Conservation (phyloP, 208 protist genomes). For the Leishmania gerbilli region DNA sequence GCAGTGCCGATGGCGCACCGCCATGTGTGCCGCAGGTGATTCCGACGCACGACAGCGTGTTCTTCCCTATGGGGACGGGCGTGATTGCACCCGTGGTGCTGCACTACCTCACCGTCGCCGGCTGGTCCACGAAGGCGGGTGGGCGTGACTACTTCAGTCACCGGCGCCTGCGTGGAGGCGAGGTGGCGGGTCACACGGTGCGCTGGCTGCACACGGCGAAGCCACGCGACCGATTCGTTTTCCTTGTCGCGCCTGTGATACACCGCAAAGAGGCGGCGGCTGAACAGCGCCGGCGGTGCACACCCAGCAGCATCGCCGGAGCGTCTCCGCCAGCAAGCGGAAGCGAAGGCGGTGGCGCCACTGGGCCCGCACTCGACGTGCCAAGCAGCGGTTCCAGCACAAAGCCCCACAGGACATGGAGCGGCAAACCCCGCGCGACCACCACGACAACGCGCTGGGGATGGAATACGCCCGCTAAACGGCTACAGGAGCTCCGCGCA, state of each 20-base stretch:
- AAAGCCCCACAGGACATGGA: background rate
- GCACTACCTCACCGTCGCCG: constrained; percentile 66
- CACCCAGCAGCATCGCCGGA: background rate
- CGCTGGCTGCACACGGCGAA: constrained; percentile 65
- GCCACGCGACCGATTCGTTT: constrained; percentile 67
- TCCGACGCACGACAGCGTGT: constrained; percentile 57
- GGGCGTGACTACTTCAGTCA: constrained; percentile 76
- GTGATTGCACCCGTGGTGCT: constrained; percentile 54
- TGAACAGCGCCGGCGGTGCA: background rate
- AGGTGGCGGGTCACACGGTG: constrained; percentile 67
- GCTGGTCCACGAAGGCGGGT: constrained; percentile 57
- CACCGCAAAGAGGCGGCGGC: background rate
- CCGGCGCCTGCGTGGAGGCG: constrained; percentile 51
- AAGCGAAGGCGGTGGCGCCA: background rate
- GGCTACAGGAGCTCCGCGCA: constrained; percentile 4
- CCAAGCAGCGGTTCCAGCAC: background rate
- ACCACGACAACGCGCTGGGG: background rate
- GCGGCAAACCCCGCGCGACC: background rate
- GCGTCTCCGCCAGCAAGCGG: background rate
- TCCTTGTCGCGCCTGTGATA: constrained; percentile 67
- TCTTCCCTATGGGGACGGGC: constrained; percentile 61
- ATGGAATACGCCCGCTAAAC: background rate
- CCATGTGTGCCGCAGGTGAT: constrained; percentile 18
- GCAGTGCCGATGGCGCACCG: background rate
- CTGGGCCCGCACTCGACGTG: background rate